Base-by-base conservation (phyloP, 2,329 filamentous ascomycete species). In the Bipolaris gigantea region DNA sequence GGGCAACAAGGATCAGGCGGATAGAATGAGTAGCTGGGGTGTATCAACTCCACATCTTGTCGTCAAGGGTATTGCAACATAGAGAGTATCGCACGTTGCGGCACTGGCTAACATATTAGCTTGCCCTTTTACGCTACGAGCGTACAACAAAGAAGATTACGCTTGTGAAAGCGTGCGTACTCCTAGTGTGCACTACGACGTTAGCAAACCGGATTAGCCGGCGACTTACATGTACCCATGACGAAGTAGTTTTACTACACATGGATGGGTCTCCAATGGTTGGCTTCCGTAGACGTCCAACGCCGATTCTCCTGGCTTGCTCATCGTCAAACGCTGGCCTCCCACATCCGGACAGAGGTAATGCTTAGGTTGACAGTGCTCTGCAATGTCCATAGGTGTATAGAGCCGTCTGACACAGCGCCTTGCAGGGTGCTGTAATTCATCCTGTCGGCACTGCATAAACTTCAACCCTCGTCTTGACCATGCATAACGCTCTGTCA, bases 211-310 rank as follows among this genome's bases (percentile, higher is more conserved):
- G 49, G 48, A 43, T 42, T 39, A 56, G 35, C 45, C 60, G 51
- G 60, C 48, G 52, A 59, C 38, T 59, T 57, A 56, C 53, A 54
- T 56, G 50, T 53, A 44, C 25, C 19, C 42, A 63, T 60, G 61
- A 58, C 58, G 42, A 54, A 50, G 50, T 56, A 34, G 48, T 41
- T 59, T 45, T 57, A 47, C 53, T 45, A 55, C 49, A 25, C 56
- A 40, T 40, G 49, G 48, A 35, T 45, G 35, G 2, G n/a, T 23
- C 25, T 15, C 25, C 18, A 18, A 25, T 57, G 52, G 59, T 62
- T 62, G 62, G 63, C 45, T 57, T 25, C 21, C 41, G 11, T 56
- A 52, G 39, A 56, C 15, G 7, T 56, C 40, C 45, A 48, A 56
- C 47, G 49, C 50, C 45, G 41, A 50, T 40, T 18, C 19, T 34